Base-by-base conservation (phyloP, 2,329 filamentous ascomycete genomes). In the Penicillium sp. region DNA sequence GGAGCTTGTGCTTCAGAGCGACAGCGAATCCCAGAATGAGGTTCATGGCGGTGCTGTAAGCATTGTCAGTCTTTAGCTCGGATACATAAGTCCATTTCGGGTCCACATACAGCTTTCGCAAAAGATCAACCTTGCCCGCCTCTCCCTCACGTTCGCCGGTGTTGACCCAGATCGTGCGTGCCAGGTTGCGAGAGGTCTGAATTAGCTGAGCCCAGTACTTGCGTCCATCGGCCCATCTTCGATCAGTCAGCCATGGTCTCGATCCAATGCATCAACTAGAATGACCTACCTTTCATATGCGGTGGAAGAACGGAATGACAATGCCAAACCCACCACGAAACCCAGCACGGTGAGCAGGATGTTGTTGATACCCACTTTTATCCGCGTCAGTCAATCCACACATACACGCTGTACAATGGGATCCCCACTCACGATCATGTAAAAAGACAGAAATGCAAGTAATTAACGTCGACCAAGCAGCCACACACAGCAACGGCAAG, bases 111-210 rank as follows among this genome's bases (percentile, higher is more conserved):
- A 88, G 63, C 68, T 91, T 91, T 44, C 74, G 77, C 10, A 93
- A 74, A 1, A 89, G 60, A 54, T 85, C 82, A 35, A 85, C 75
- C 59, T 87, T 88, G 16, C 76, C 75, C 2, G 73, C 44, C 37
- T 79, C 72, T 24, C 75, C 74, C 56, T 78, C 73, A 13, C 84
- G 74, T 63, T 87, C 85, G 3, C 69, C 60, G 6, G 79, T 75
- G 58, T 95, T 86, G 26, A 95, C 77, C 90, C 90, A 96, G 63
- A 93, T 87, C 8, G 87, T 76, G 18, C 90, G 82, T 3, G 79
- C 75, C 40, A 83, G 63, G 47, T 78, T 81, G 45, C 81, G 77
- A 11, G 76, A 74, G 3, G 74, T 72, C 23, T 81, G 72, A 32
- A 74, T 73, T 38, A 84, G 63, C 46, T 78, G 72, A 1, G 80